Percentiles rank a stretch among this genome's conserved stretches.
phyloP scores from a whole-genome alignment of 805 yeast species.

The Komagataella phaffii region DNA sequence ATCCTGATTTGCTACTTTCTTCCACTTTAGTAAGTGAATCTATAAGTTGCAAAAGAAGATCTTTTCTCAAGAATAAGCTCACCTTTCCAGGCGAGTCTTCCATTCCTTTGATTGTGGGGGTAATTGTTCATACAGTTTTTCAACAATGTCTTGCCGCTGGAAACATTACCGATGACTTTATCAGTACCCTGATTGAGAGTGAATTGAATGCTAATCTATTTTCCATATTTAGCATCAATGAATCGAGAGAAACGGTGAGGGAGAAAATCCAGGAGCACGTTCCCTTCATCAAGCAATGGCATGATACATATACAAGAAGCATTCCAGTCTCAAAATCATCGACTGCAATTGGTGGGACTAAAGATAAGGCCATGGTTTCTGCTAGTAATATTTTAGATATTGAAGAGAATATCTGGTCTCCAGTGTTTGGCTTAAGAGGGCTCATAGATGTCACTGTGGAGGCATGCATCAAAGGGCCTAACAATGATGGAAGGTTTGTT shows the following conservation, averaged over 20 bases:
- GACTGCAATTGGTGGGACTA: slow-evolving; percentile 6
- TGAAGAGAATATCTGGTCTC: slow-evolving; percentile 90
- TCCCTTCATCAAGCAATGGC: slow-evolving; percentile 40
- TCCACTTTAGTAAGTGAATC: slow-evolving; percentile 77
- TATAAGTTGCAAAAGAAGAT: slow-evolving; percentile 56
- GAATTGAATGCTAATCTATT: slow-evolving; percentile 12
- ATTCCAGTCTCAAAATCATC: slow-evolving; percentile 7
- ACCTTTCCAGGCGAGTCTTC: slow-evolving; percentile 51
- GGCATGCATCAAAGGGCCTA: slow-evolving; percentile 25
- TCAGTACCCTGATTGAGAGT: slow-evolving; percentile 19
- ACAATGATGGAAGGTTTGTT: slow-evolving; percentile 29
- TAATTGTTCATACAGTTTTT: slow-evolving; percentile 65
- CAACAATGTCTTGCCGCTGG: slow-evolving; percentile 36
- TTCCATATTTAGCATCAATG: slow-evolving; percentile 42
- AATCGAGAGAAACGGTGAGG: slow-evolving; percentile 29
- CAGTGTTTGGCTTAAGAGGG: slow-evolving; percentile 81
- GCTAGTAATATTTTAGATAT: slow-evolving; percentile 61
- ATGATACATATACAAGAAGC: slow-evolving; percentile 26
- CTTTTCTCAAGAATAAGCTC: slow-evolving; percentile 45
- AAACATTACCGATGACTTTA: slow-evolving; percentile 22
- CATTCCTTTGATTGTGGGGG: slow-evolving; percentile 66
- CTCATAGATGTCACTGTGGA: slow-evolving; percentile 79
- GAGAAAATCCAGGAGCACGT: slow-evolving; percentile 31
- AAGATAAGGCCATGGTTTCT: slow-evolving; percentile 27
- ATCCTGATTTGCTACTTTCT: slow-evolving; percentile 73